Percentiles rank a stretch among this genome's conserved stretches.
Conservation (phyloP, 2,329 filamentous ascomycete species). For the Xylariales sp. region DNA sequence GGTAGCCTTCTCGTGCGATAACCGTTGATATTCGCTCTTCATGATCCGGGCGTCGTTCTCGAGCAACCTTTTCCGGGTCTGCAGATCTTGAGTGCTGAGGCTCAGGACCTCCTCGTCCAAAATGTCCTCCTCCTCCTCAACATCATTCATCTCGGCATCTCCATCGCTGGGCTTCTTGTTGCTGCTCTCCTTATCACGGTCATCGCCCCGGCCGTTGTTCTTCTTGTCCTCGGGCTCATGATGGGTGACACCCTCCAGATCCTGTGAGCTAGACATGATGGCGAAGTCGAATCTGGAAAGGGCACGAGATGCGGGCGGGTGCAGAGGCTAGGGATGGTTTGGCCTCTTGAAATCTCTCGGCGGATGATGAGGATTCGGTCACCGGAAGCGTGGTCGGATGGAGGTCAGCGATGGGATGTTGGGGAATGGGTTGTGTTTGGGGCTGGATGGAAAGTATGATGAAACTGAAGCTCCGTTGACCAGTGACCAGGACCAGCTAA, state of each 20-base stretch:
- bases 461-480: slow-evolving; percentile 15
- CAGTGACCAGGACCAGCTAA: too few relatives aligned
- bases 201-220: slow-evolving; percentile 46
- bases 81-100: slow-evolving; percentile 91
- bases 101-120: slow-evolving; percentile 91
- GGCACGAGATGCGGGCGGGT: slow-evolving; percentile 4
- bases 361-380: slow-evolving; percentile 1
- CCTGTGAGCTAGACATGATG: slow-evolving; percentile 26
- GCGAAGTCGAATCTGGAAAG: neutral
- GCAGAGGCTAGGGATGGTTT: too few relatives aligned
- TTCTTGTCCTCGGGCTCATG: slow-evolving; percentile 43
- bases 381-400: neutral
- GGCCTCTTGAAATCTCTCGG: too few relatives aligned
- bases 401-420: slow-evolving; percentile 1
- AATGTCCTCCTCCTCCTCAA: slow-evolving; percentile 72
- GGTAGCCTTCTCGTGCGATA: slow-evolving; percentile 90
- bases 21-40: slow-evolving; percentile 91
- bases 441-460: too few relatives aligned
- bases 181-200: slow-evolving; percentile 47
- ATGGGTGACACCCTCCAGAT: slow-evolving; percentile 18
- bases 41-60: slow-evolving; percentile 99
- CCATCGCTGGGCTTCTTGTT: slow-evolving; percentile 55
- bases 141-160: slow-evolving; percentile 91
- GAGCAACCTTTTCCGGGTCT: slow-evolving; percentile 82
- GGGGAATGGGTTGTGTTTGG: slow-evolving; percentile 12